Evolutionary conservation across 2,329 filamentous ascomycete species (phyloP), one percentile per base, ranked within the genome.

Genomic region (Aspergillus sp.): DNA sequence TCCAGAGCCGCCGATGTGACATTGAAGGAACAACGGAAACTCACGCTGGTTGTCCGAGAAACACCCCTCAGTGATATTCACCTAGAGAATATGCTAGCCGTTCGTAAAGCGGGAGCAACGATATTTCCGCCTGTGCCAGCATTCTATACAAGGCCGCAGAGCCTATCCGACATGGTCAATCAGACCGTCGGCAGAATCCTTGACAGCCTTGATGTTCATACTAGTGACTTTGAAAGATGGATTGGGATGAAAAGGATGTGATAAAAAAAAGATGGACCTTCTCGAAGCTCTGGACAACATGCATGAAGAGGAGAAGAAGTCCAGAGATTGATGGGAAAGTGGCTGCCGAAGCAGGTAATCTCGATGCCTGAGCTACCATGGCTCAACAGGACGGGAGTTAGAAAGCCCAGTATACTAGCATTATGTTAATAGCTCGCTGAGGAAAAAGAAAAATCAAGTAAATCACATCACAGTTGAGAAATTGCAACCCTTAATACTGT

Each of bases 171-270:
- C 14, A 45, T 81, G 10, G 67, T 78, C 2, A 70, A 79, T 45
- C 80, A 83, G 60, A 82, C 71, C 55, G 79, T 81, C 0, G 80
- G 78, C 0, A 70, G 81, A 14, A 74, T 82, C 69, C 58, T 83
- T 39, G 80, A 82, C 64, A 53, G 77, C 20, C 78, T 82, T 57
- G 76, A 73, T 20, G 59, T 82, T 18, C 73, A 81, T 51, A 73
- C 75, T 1, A 71, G 68, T 0, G 70, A 74, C 36, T 81, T 81
- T 45, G 62, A 64, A 24, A 49, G 68, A n/a, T 70, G 68, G 66
- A 65, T 65, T 14, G 68, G 68, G 22, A 22, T 22, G 22, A 22
- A 22, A 22, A 22, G 22, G 22, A 22, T 22, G 22, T 22, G 22
- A 22, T 22, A 22, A 22, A 22, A 22, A 22, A 22, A 22, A 22